Evolutionary conservation across 495 filamentous ascomycete species (phyloP).

Genomic region (Poronia punctata): DNA sequence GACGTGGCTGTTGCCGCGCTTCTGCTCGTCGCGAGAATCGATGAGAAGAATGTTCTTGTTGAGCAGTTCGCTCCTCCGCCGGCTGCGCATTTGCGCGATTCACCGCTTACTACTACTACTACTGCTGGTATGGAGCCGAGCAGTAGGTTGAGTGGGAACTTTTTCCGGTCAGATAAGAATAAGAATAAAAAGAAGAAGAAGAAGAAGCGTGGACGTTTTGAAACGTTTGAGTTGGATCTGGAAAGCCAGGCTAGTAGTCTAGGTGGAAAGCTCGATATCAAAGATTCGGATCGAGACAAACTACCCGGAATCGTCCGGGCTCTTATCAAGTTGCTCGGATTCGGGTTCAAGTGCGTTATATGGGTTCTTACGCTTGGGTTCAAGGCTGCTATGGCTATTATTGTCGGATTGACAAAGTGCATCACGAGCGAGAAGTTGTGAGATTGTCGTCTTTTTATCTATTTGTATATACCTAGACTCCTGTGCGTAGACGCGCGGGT

Average conservation of each 20-base stretch:
- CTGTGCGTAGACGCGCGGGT: too few relatives aligned
- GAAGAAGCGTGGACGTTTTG: constrained; percentile 35
- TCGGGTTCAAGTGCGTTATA: constrained; percentile 39
- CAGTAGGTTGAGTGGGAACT: constrained; percentile 19
- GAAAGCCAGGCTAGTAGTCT: constrained; percentile 46
- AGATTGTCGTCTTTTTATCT: too few relatives aligned
- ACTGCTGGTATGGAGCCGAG: constrained; percentile 20
- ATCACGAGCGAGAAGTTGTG: constrained; percentile 32
- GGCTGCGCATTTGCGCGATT: constrained; percentile 16
- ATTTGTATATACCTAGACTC: too few relatives aligned
- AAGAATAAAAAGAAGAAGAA: constrained; percentile 12
- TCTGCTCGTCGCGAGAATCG: constrained; percentile 59
- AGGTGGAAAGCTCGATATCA: constrained; percentile 25
- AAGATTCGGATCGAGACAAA: constrained; percentile 32
- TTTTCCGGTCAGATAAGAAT: constrained; percentile 7
- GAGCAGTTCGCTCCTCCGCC: constrained; percentile 51
- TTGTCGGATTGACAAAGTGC: constrained; percentile 34
- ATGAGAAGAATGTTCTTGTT: constrained; percentile 40
- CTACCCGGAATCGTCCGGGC: constrained; percentile 31
- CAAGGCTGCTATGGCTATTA: constrained; percentile 31
- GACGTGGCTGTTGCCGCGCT: constrained; percentile 66
- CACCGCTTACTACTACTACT: background rate
- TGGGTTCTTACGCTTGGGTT: constrained; percentile 41
- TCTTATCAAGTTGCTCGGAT: constrained; percentile 31
- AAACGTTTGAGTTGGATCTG: constrained; percentile 50